Conservation (phyloP, 2,329 filamentous ascomycete genomes). For the Epichloe uncinata region DNA sequence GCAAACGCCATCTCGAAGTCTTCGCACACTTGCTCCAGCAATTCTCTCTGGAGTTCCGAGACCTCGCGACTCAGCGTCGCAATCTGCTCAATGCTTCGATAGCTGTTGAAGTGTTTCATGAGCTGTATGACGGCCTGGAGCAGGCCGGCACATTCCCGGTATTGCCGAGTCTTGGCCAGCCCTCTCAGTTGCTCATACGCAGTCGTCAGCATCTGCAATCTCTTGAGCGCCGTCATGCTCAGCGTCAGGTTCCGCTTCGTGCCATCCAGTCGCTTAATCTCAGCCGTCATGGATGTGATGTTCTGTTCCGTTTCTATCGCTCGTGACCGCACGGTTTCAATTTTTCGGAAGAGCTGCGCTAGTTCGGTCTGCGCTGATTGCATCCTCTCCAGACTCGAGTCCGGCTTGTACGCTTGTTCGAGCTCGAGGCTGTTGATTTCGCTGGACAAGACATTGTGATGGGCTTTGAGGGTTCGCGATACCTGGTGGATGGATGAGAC, state of each 20-base stretch:
- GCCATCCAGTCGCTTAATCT: constrained; percentile 93
- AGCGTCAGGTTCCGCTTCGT: constrained; percentile 94
- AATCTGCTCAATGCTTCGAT: constrained; percentile 95
- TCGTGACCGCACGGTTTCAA: constrained; percentile 80
- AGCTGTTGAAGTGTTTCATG: constrained; percentile 97
- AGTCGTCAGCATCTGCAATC: constrained; percentile 95
- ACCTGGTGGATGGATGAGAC: constrained; percentile 65
- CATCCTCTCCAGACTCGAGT: constrained; percentile 81
- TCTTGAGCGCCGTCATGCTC: constrained; percentile 95
- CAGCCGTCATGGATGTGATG: constrained; percentile 97
- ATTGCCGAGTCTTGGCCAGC: constrained; percentile 75
- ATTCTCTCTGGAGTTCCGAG: constrained; percentile 78
- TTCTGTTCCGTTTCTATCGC: constrained; percentile 87
- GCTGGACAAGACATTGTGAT: constrained; percentile 70
- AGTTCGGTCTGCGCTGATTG: constrained; percentile 84
- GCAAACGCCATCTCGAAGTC: constrained; percentile 95
- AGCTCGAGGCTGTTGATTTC: constrained; percentile 63
- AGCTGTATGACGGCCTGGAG: constrained; percentile 92
- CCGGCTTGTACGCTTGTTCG: constrained; percentile 71
- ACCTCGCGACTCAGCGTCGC: constrained; percentile 86
- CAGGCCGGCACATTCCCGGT: constrained; percentile 85
- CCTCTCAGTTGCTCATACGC: constrained; percentile 93
- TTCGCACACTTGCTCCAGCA: constrained; percentile 96
- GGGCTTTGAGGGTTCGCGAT: constrained; percentile 56
- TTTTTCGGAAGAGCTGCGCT: constrained; percentile 80